phyloP scores from a whole-genome alignment of 1,284 basidiomycete species.

The Cutaneotrichosporon spelunceum region DNA sequence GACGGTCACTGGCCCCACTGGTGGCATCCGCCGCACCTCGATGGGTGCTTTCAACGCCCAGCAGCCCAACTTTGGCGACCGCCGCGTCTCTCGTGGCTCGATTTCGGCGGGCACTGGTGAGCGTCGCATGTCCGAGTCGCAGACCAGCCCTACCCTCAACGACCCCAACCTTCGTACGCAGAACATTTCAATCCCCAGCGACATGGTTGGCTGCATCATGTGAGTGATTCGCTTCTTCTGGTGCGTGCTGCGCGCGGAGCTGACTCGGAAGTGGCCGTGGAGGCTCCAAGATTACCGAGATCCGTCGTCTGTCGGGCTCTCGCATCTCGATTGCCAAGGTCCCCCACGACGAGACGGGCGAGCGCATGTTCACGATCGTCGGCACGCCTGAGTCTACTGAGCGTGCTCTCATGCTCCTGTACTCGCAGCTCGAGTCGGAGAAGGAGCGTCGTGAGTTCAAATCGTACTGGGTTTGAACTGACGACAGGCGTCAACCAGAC shows the following conservation, averaged over 20 bases:
- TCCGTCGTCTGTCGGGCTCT: conserved; percentile 90
- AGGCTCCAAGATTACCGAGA: conserved; percentile 98
- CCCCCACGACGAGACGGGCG: conserved; percentile 96
- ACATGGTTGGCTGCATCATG: conserved; percentile 99
- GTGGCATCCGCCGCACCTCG: conserved; percentile 51
- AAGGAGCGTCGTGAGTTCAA: conserved; percentile 71
- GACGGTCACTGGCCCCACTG: conserved; percentile 52
- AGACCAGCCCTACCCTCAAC: conserved; percentile 57
- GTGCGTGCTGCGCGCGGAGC: conserved; percentile 1
- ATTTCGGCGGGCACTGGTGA: conserved; percentile 38
- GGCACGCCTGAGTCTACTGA: conserved; percentile 95
- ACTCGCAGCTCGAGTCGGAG: conserved; percentile 94
- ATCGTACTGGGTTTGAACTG: not conserved
- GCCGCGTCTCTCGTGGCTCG: conserved; percentile 26
- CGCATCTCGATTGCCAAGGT: conserved; percentile 98
- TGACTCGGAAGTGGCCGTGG: conserved; percentile 65
- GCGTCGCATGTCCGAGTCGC: conserved; percentile 51
- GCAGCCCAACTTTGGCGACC: conserved; percentile 20
- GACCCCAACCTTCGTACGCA: conserved; percentile 84
- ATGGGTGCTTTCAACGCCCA: conserved; percentile 36
- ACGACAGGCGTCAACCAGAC: conserved; percentile 37
- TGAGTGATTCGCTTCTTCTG: conserved; percentile 26
- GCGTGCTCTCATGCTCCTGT: conserved; percentile 92
- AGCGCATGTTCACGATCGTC: conserved; percentile 98
- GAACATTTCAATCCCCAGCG: conserved; percentile 96